Evolutionary conservation across 2,329 filamentous ascomycete species (phyloP).

Genomic region (Bipolaris oryzae): DNA sequence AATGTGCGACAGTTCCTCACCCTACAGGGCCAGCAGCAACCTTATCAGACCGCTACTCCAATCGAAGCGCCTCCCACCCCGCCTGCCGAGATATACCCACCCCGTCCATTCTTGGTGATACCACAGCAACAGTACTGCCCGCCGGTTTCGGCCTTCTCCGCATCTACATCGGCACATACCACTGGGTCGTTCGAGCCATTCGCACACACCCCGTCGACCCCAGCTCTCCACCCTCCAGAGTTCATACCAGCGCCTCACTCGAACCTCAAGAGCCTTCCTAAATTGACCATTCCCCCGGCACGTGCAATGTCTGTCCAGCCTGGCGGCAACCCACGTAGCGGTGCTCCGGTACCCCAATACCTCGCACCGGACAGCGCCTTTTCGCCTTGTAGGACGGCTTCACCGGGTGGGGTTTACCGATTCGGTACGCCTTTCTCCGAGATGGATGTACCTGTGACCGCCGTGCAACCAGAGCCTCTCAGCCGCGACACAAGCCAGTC

Average conservation of each 20-base stretch:
- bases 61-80: constrained; percentile 55
- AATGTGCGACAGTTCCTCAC: constrained; percentile 90
- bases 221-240: constrained; percentile 47
- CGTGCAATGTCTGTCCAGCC: constrained; percentile 47
- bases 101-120: constrained; percentile 40
- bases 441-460: constrained; percentile 83
- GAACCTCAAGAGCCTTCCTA: constrained; percentile 63
- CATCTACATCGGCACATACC: constrained; percentile 44
- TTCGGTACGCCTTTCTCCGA: constrained; percentile 89
- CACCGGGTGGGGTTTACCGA: constrained; percentile 70
- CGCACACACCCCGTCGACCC: constrained; percentile 21
- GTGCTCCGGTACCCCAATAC: constrained; percentile 32
- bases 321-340: constrained; percentile 32
- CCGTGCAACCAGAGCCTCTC: constrained; percentile 72
- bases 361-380: constrained; percentile 48
- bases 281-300: constrained; percentile 60
- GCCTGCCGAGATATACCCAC: constrained; percentile 49
- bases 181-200: constrained; percentile 39
- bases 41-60: constrained; percentile 70
- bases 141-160: constrained; percentile 43
- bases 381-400: constrained; percentile 56
- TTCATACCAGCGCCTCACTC: constrained; percentile 54
- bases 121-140: constrained; percentile 36
- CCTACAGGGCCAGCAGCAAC: constrained; percentile 73
- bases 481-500: constrained; percentile 84